A percentile compares a stretch with the other conserved stretches of the same genome.
Evolutionary conservation across 768 basidiomycete species (phyloP).

Genomic region (Pulveroboletus sp.): DNA sequence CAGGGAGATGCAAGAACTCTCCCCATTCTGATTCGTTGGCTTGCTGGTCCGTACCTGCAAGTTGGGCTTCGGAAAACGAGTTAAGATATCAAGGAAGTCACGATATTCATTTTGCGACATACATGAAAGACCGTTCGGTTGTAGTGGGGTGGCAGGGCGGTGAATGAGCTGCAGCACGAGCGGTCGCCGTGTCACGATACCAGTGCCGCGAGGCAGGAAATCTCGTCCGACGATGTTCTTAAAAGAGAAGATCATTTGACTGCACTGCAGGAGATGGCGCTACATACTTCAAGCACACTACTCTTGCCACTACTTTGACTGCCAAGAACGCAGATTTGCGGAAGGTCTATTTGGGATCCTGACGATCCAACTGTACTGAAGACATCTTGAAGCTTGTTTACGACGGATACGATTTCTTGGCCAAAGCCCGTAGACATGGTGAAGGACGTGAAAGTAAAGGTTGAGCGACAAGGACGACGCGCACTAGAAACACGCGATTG

Average conservation of each 20-base stretch:
- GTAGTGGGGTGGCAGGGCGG: conserved; percentile 53
- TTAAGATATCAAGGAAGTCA: conserved; percentile 1
- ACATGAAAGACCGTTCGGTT: conserved; percentile 45
- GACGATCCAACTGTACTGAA: conserved; percentile 81
- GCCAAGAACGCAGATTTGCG: conserved; percentile 88
- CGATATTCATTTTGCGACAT: conserved; percentile 20
- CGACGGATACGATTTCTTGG: conserved; percentile 72
- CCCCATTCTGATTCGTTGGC: conserved; percentile 98
- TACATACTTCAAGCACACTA: conserved; percentile 81
- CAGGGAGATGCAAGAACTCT: conserved; percentile 94
- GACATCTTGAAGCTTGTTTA: conserved; percentile 92
- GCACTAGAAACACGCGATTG: conserved; percentile 22
- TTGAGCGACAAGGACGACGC: conserved; percentile 12
- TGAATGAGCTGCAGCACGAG: conserved; percentile 96
- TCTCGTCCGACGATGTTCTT: conserved; percentile 98
- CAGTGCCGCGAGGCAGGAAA: conserved; percentile 97
- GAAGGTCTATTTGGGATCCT: conserved; percentile 79
- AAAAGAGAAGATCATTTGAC: conserved; percentile 8
- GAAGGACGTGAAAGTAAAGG: conserved; percentile 16
- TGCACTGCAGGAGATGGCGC: neutral
- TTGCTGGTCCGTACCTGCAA: conserved; percentile 58
- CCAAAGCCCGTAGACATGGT: conserved; percentile 63
- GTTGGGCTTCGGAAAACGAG: conserved; percentile 17
- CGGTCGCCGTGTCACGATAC: conserved; percentile 97
- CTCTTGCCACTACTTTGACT: conserved; percentile 94